Evolutionary conservation across 352 stramenopile genomes (phyloP), one percentile per base, ranked within the genome.

Genomic region (Phytopythium chamaehyphon): DNA sequence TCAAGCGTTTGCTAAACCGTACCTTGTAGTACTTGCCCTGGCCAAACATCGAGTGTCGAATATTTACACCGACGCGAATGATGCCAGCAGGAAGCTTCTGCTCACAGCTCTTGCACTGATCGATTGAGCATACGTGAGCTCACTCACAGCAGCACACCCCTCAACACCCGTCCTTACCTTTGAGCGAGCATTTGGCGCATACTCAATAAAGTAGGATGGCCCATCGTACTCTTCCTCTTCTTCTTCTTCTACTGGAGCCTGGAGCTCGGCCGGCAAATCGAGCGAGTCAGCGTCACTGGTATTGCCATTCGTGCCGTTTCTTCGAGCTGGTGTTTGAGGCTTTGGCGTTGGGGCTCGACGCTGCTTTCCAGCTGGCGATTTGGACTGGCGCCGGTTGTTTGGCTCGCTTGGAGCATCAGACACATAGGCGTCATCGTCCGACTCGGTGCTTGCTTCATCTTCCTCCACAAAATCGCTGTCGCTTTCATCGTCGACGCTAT

Each of bases 21-120:
- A 90, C 83, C 66, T 93, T 94, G 54, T 77, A 91, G 48, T 94
- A 94, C 19, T 67, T 90, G 0, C 73, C 89, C 37, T 78, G 60
- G 11, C 83, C 83, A 54, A 92, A 94, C 31, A 90, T 86, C 15
- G 83, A 94, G 55, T 94, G 81, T 14, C 64, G 71, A 7, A 94
- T 69, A 18, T 59, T 48, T 18, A 94, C 55, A 6, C 75, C 74
- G 4, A 94, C 59, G 19, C 78, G 77, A 18, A 94, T 26, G 0
- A 52, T 35, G 18, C 62, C 73, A 10, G 59, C 63, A 14, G 44
- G 28, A 5, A 94, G 44, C 49, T 86, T 88, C 28, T 77, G 26
- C 28, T 94, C 83, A 40, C 83, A 94, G 36, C 64, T 80, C 47
- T 92, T 92, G 51, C 83, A 94, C 81, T 91, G 39, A 14, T 42